Base-by-base conservation (phyloP, 441 rosid species). In the Theobroma grandiflorum region DNA sequence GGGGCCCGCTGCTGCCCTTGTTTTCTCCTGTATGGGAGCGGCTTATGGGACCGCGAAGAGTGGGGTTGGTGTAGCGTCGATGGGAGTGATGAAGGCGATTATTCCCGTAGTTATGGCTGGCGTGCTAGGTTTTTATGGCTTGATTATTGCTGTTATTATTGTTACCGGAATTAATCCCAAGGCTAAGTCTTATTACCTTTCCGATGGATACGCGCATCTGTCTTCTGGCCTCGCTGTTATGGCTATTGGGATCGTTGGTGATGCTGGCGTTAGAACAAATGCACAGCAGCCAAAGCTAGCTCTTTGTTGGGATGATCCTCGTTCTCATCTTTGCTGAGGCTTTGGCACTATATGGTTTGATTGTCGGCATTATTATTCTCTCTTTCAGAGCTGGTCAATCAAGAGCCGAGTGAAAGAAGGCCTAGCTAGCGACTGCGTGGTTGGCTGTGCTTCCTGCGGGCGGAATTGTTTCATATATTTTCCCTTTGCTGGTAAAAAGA, bases 21-120 rank as follows among this genome's bases (percentile, higher is more conserved):
- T 94, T 72, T 94, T 94, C 90, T 93, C 97, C 64, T 93, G 97
- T 82, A 91, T 90, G 93, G 95, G 92, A 79, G 91, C 95, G 18
- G 91, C 93, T 1, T 91, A 89, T 35, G 93, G 94, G 58, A 89
- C 90, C 37, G 92, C 90, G 16, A 89, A 89, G 84, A 89, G 92
- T 72, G 90, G 90, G 0, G 93, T 90, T 2, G 95, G 93, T n/a
- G 92, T 91, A 65, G 95, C 94, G 20, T 89, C 93, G 11, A 89
- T 88, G 91, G 93, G 92, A 1, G 94, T 91, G 52, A 91, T 91
- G 94, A 91, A 89, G 79, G 89, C 91, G 65, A 91, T 89, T 43
- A 92, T 91, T 6, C 92, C 94, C 2, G 93, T 91, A 38, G 95
- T 91, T 63, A 89, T 91, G 93, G 95, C 93, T 12, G 95, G 95